Conservation (phyloP, 2,329 filamentous ascomycete species). For the Cordyceps militaris region DNA sequence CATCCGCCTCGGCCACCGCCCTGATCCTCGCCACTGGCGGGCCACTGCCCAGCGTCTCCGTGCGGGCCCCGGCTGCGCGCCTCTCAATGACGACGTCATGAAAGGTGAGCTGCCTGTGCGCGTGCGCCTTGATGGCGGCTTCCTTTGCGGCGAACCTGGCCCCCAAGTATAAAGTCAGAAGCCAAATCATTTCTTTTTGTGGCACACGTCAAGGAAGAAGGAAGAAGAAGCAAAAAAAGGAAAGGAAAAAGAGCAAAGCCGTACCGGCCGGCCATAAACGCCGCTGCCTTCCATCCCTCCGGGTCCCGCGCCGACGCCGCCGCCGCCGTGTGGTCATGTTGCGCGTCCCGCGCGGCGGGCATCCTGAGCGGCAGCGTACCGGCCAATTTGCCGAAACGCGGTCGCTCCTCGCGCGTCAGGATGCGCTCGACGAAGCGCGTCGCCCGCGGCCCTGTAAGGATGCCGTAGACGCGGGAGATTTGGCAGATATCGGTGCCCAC, state of each 20-base stretch:
- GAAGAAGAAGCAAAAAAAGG: background rate
- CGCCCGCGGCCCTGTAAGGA: constrained; percentile 42
- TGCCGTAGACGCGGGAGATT: constrained; percentile 54
- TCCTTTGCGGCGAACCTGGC: constrained; percentile 64
- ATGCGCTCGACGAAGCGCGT: constrained; percentile 41
- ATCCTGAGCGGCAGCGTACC: background rate
- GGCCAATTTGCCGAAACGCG: background rate
- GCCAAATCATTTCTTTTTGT: too few relatives aligned
- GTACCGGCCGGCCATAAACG: constrained; percentile 40
- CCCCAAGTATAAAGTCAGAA: background rate
- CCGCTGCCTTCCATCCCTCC: constrained; percentile 30
- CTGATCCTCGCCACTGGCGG: constrained; percentile 40
- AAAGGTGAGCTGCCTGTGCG: constrained; percentile 50
- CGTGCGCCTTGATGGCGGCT: constrained; percentile 65
- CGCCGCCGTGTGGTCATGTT: constrained; percentile 5
- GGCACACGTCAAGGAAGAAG: background rate
- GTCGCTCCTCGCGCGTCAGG: constrained; percentile 36
- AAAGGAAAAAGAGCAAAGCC: constrained; percentile 11
- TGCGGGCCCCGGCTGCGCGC: constrained; percentile 17
- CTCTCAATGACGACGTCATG: constrained; percentile 49
- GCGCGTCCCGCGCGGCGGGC: background rate
- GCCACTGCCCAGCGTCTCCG: constrained; percentile 27
- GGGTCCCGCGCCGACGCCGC: constrained; percentile 15
- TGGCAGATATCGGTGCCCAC: constrained; percentile 76
- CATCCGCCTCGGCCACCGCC: constrained; percentile 20